Conservation (phyloP, 768 basidiomycete species). For the Mrakia blollopis region DNA sequence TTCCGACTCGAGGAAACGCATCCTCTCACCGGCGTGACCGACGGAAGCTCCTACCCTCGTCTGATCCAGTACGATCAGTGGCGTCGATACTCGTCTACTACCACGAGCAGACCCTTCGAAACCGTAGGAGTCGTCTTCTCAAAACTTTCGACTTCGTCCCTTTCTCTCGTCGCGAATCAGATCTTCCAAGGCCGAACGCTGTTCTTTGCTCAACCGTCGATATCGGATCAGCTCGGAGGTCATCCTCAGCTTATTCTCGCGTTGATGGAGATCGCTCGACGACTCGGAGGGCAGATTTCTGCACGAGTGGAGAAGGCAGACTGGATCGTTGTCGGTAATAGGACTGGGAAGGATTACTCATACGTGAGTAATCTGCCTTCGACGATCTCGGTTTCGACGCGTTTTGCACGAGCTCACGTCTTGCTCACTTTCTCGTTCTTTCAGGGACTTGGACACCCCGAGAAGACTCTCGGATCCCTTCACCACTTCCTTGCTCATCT, state of each 20-base stretch:
- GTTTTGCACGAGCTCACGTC: background rate
- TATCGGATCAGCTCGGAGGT: background rate
- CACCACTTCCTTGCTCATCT: background rate
- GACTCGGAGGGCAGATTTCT: background rate
- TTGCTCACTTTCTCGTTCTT: too few relatives aligned
- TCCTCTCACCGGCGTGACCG: too few relatives aligned
- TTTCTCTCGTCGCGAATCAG: background rate
- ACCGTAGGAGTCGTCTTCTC: background rate
- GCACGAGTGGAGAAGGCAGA: background rate
- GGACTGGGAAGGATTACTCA: background rate
- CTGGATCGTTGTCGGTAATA: background rate
- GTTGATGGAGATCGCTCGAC: background rate
- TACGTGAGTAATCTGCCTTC: background rate
- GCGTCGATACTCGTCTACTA: too few relatives aligned
- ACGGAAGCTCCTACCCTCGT: too few relatives aligned
- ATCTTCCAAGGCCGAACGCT: background rate
- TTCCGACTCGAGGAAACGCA: too few relatives aligned
- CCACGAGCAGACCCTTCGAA: background rate
- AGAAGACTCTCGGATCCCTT: background rate
- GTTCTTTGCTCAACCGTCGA: background rate
- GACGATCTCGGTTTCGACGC: background rate
- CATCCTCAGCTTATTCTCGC: background rate
- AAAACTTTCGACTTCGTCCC: background rate
- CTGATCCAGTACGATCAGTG: too few relatives aligned
- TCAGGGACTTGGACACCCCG: background rate